Percentiles rank a stretch among this genome's conserved stretches.
These are phyloP conservation scores for Aspergillus leporis DNA, from an alignment of 495 filamentous ascomycete genomes.

Conservation along the genomic window DNA sequence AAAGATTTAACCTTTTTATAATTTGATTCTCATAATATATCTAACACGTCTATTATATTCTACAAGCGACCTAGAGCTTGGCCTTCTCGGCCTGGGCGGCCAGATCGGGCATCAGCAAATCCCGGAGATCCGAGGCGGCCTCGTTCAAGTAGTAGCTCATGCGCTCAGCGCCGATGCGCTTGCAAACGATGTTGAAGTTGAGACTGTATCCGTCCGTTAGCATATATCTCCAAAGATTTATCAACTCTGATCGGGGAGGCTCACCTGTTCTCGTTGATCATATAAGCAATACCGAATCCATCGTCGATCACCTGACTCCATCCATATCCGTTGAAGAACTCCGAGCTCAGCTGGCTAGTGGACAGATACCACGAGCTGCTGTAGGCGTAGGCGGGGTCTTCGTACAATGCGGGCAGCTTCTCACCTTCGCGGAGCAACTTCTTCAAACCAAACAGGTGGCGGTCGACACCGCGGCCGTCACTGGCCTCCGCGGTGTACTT, in stretches of 20 bases:
- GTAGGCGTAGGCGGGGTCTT: slow-evolving; percentile 85
- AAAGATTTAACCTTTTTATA: too few relatives aligned
- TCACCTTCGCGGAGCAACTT: slow-evolving; percentile 82
- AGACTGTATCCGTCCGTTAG: slow-evolving; percentile 52
- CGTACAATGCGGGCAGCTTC: slow-evolving; percentile 76
- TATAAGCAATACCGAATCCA: slow-evolving; percentile 97
- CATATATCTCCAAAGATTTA: slow-evolving; percentile 11
- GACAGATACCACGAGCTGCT: slow-evolving; percentile 86
- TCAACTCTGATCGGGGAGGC: slow-evolving; percentile 4
- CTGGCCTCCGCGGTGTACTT: slow-evolving; percentile 87
- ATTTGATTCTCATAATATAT: too few relatives aligned
- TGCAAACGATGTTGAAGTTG: slow-evolving; percentile 98
- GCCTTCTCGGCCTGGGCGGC: slow-evolving; percentile 74
- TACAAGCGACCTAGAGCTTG: slow-evolving; percentile 63
- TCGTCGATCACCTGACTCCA: slow-evolving; percentile 99
- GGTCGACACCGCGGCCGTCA: slow-evolving; percentile 91
- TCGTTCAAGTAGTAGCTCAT: slow-evolving; percentile 96
- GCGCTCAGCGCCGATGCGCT: slow-evolving; percentile 83
- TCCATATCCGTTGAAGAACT: slow-evolving; percentile 99
- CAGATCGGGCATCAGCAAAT: slow-evolving; percentile 80
- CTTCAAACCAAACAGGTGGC: slow-evolving; percentile 96
- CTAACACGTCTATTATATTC: slow-evolving; percentile 13
- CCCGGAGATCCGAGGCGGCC: slow-evolving; percentile 86
- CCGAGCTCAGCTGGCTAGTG: slow-evolving; percentile 85
- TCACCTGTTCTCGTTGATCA: slow-evolving; percentile 96